A percentile compares a stretch with the other conserved stretches of the same genome.
Evolutionary conservation across 2,329 filamentous ascomycete species (phyloP).

Genomic region (Aotearoamyces nothofagi): DNA sequence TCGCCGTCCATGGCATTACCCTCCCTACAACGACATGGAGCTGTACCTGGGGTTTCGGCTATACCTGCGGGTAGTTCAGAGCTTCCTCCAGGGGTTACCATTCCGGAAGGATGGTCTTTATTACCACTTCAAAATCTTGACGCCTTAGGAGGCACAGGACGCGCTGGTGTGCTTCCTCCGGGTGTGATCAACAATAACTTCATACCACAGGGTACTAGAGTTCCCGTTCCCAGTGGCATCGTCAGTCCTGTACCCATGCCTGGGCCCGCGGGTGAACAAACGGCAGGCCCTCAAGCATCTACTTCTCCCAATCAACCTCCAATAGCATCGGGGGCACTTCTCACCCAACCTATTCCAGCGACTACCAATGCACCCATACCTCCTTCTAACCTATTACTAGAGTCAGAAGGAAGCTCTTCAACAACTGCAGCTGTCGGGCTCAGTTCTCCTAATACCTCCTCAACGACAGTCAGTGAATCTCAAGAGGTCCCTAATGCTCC

Average conservation of each 20-base stretch:
- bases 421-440: too few relatives aligned
- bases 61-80: constrained; percentile 46
- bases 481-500: neutral
- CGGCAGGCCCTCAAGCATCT: neutral
- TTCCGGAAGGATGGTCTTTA: constrained; percentile 50
- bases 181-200: too few relatives aligned
- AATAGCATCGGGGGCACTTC: neutral
- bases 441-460: too few relatives aligned
- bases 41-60: constrained; percentile 27
- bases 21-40: constrained; percentile 28
- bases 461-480: neutral
- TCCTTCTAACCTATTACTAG: neutral
- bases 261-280: too few relatives aligned
- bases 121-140: constrained; percentile 39
- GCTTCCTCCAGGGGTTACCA: constrained; percentile 45
- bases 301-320: neutral
- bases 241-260: neutral
- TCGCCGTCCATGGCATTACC: too few relatives aligned
- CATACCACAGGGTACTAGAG: too few relatives aligned
- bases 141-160: constrained; percentile 1
- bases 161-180: neutral
- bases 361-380: neutral
- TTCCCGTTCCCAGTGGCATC: too few relatives aligned
- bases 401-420: too few relatives aligned
- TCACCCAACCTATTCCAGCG: neutral